These are phyloP conservation scores for Sutorius australiensis DNA, from an alignment of 768 basidiomycete genomes.

Conservation along the genomic window DNA sequence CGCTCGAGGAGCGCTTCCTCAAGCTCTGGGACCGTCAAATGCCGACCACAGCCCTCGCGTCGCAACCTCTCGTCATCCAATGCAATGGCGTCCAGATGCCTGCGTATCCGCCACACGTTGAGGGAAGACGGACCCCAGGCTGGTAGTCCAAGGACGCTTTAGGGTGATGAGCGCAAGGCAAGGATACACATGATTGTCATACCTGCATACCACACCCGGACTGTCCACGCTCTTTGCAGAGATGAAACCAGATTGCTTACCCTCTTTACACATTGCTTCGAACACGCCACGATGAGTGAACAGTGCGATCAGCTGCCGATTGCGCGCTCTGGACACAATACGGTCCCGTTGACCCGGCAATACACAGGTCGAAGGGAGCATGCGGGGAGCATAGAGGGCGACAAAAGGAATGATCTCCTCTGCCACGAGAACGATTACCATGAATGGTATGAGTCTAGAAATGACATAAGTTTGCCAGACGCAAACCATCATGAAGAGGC, in stretches of 20 bases:
- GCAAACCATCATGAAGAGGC: constrained; percentile 7
- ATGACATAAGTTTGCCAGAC: constrained; percentile 2
- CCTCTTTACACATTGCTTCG: constrained; percentile 34
- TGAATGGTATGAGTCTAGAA: constrained; percentile 67
- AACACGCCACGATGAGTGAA: constrained; percentile 37
- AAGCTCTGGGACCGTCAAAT: constrained; percentile 53
- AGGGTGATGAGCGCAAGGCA: constrained; percentile 21
- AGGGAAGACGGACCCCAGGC: constrained; percentile 36
- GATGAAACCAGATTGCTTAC: constrained; percentile 29
- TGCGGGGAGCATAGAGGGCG: constrained; percentile 78
- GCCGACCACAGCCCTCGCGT: constrained; percentile 42
- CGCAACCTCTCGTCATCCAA: constrained; percentile 63
- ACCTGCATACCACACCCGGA: constrained; percentile 55
- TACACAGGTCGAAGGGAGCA: constrained; percentile 84
- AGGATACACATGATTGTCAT: constrained; percentile 22
- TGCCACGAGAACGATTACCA: constrained; percentile 65
- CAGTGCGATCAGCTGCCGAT: constrained; percentile 42
- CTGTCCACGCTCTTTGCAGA: constrained; percentile 5
- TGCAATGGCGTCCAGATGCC: constrained; percentile 39
- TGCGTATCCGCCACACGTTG: constrained; percentile 34
- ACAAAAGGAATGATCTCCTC: constrained; percentile 84
- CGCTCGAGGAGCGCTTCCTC: constrained; percentile 69
- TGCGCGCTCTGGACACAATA: constrained; percentile 49
- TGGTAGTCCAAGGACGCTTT: constrained; percentile 38
- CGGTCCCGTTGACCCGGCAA: constrained; percentile 76